Base-by-base conservation (phyloP, 192 early-diverging fungal genomes). In the Rhizoclosmatium globosum region DNA sequence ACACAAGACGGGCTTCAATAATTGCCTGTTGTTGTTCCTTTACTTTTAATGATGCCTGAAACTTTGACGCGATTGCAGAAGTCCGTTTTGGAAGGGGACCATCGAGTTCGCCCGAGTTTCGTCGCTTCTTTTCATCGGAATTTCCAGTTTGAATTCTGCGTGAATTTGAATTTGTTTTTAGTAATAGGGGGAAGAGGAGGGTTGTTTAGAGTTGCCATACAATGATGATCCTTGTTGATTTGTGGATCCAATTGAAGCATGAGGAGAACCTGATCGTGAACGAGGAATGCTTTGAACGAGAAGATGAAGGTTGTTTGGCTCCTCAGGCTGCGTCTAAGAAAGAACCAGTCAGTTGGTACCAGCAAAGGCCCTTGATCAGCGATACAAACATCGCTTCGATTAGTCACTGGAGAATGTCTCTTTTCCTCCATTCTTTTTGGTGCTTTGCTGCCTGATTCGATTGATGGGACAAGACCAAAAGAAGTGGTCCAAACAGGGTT, bases 1-100 rank as follows among this genome's bases (percentile, higher is more conserved):
- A 71, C n/a, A 71, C 48, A 13, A 71, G 50, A 3, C 69, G 69
- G 3, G 69, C 46, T 39, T 71, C 69, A 19, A 71, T 71, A 21
- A 71, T 41, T 57, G 46, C 48, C 69, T 71, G 69, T 38, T 71
- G 69, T 48, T 71, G 69, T 38, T 71, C 69, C 50, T 71, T 71
- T 13, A 71, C 48, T 13, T 38, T 11, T 21, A 71, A 15, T 2
- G 47, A 53, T 15, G 47, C 47, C 21, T 71, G 69, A 39, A 71
- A 44, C 69, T 71, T 48, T 45, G 4, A 43, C 3, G 43, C n/a
- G 15, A 68, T 47, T 13, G 38, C 50, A 39, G 23, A 9, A 15
- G 15, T 56, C 7, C 69, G 13, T 13, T n/a, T 71, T 23, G 13
- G 1, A 43, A 2, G 38, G 46, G 47, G 21, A 7, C 23, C 31